Percentiles rank a stretch among this genome's conserved stretches.
Conservation (phyloP, 2,329 filamentous ascomycete genomes). For the Alternaria sp. region DNA sequence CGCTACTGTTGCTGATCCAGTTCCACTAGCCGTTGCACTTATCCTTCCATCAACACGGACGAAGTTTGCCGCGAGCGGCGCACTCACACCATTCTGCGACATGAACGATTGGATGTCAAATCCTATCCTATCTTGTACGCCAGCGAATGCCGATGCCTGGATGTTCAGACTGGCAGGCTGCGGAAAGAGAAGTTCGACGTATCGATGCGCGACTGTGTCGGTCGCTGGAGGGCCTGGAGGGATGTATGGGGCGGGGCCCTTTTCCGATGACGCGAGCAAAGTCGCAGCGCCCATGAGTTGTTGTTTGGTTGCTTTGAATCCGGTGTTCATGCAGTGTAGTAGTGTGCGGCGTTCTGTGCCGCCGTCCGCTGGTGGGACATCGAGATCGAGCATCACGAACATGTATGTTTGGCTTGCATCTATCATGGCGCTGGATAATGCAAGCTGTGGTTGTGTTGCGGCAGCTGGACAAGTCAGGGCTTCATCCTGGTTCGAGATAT, state of each 20-base stretch:
- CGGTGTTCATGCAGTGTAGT: slow-evolving; percentile 43
- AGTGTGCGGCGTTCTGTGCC: slow-evolving; percentile 36
- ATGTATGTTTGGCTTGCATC: slow-evolving; percentile 34
- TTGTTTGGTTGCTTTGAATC: slow-evolving; percentile 43
- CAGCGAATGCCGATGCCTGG: slow-evolving; percentile 27
- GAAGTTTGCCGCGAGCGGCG: slow-evolving; percentile 43
- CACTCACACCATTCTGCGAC: slow-evolving; percentile 26
- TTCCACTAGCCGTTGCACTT: slow-evolving; percentile 3
- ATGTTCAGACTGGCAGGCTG: slow-evolving; percentile 37
- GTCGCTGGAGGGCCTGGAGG: slow-evolving; percentile 41
- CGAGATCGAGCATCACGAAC: slow-evolving; percentile 47
- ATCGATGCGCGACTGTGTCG: slow-evolving; percentile 43
- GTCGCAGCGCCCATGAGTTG: slow-evolving; percentile 23
- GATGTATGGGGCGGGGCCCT: slow-evolving; percentile 41
- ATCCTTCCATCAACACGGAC: slow-evolving; percentile 43
- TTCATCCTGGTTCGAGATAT: background rate
- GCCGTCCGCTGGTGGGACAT: slow-evolving; percentile 35
- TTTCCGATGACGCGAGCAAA: slow-evolving; percentile 35
- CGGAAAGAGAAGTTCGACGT: slow-evolving; percentile 43
- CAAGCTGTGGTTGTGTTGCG: slow-evolving; percentile 36
- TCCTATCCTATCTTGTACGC: slow-evolving; percentile 27
- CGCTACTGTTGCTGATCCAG: background rate
- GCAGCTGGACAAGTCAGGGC: slow-evolving; percentile 29
- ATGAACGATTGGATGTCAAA: slow-evolving; percentile 42
- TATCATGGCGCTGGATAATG: slow-evolving; percentile 22